Conservation (phyloP, 495 filamentous ascomycete genomes). For the Ascobolus immersus region DNA sequence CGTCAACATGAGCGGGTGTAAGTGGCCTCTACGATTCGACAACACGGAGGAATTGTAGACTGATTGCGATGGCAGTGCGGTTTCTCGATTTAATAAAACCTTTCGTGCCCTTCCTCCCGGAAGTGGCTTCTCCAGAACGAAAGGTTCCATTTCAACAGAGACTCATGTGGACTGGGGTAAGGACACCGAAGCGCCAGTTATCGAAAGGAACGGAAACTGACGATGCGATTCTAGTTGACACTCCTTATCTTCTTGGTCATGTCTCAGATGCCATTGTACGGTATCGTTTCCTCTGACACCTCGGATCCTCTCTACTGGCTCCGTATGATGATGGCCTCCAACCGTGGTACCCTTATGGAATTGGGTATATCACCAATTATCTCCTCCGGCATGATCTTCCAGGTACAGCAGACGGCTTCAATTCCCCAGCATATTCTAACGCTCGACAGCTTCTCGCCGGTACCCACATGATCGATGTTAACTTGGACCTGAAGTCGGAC, state of each 20-base stretch:
- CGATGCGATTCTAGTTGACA: constrained; percentile 35
- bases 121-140: constrained; percentile 89
- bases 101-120: constrained; percentile 94
- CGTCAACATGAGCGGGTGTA: constrained; percentile 33
- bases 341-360: constrained; percentile 96
- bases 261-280: constrained; percentile 97
- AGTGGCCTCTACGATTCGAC: constrained; percentile 14
- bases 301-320: constrained; percentile 99
- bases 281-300: constrained; percentile 87
- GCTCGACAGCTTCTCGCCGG: constrained; percentile 58
- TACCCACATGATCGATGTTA: constrained; percentile 98
- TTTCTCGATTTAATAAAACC: constrained; percentile 99
- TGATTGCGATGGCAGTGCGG: constrained; percentile 38
- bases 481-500: constrained; percentile 97
- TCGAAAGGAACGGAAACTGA: constrained; percentile 16
- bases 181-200: constrained; percentile 9
- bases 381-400: constrained; percentile 99
- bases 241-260: constrained; percentile 98
- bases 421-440: neutral
- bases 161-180: constrained; percentile 92
- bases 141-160: constrained; percentile 97
- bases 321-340: constrained; percentile 98
- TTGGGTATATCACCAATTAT: constrained; percentile 98
- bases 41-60: constrained; percentile 9
- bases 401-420: constrained; percentile 22